phyloP scores from a whole-genome alignment of 75 land plant genomes.

The Selaginella moellendorffii region DNA sequence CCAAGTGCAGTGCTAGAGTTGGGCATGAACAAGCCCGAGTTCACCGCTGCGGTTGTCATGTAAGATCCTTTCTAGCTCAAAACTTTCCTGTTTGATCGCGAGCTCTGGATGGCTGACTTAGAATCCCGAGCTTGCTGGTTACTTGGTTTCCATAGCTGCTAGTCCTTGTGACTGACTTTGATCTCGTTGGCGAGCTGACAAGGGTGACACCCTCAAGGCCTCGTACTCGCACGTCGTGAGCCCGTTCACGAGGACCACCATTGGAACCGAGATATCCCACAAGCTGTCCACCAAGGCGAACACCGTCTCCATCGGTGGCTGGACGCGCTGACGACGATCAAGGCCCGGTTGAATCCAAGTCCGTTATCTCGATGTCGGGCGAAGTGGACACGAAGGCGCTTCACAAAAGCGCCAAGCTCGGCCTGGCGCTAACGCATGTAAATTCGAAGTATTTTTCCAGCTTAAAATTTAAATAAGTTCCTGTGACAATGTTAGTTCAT shows the following conservation, averaged over 20 bases:
- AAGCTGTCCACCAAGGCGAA: not conserved
- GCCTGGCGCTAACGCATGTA: not conserved
- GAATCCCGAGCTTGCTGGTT: not conserved
- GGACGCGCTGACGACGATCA: not conserved
- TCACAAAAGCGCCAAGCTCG: not conserved
- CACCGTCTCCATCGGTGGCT: constrained; percentile 5
- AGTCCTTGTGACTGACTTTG: too few relatives aligned
- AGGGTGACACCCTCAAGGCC: constrained; percentile 3
- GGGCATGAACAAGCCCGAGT: constrained; percentile 8
- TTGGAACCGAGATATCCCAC: constrained; percentile 5
- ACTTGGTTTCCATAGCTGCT: not conserved
- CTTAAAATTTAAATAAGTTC: not conserved
- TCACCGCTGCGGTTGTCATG: not conserved
- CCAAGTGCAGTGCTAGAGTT: not conserved
- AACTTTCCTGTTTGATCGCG: too few relatives aligned
- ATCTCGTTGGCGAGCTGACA: not conserved
- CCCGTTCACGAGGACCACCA: not conserved
- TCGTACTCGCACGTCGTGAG: not conserved
- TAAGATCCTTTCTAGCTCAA: not conserved
- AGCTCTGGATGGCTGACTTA: too few relatives aligned
- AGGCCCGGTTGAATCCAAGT: not conserved
- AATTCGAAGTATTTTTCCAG: too few relatives aligned
- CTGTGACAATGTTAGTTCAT: not conserved
- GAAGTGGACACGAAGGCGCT: constrained; percentile 40
- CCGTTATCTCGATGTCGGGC: constrained; percentile 38